Evolutionary conservation across 2,329 filamentous ascomycete genomes (phyloP).

Genomic region (Juglanconis juglandina): DNA sequence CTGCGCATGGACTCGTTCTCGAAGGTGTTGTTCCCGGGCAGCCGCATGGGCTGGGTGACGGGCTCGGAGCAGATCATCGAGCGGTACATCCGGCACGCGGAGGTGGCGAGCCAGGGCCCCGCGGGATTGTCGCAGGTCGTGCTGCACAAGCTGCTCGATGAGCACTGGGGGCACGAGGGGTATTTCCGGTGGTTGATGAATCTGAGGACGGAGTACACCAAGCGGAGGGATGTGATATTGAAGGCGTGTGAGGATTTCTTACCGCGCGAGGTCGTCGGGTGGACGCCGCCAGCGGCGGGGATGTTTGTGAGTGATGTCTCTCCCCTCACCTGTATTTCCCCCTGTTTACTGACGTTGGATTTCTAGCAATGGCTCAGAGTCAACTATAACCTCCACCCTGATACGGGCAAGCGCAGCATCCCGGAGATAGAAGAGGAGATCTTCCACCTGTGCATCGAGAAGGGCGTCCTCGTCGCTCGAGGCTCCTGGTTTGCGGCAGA

Average conservation of each 20-base stretch:
- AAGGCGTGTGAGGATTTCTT: slow-evolving; percentile 76
- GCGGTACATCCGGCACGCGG: slow-evolving; percentile 76
- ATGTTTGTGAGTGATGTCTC: slow-evolving; percentile 75
- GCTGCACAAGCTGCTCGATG: slow-evolving; percentile 85
- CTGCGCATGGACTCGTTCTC: slow-evolving; percentile 91
- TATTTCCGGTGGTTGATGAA: slow-evolving; percentile 88
- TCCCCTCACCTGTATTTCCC: too few relatives aligned
- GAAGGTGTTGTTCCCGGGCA: slow-evolving; percentile 82
- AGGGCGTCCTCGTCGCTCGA: slow-evolving; percentile 75
- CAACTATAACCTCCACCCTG: slow-evolving; percentile 64
- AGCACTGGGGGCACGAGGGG: slow-evolving; percentile 88
- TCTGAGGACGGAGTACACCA: slow-evolving; percentile 76
- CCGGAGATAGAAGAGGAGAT: slow-evolving; percentile 79
- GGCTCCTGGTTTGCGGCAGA: slow-evolving; percentile 92
- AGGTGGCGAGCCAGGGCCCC: slow-evolving; percentile 81
- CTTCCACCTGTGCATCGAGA: slow-evolving; percentile 71
- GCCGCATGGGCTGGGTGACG: slow-evolving; percentile 83
- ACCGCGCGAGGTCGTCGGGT: slow-evolving; percentile 70
- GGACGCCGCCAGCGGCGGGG: slow-evolving; percentile 76
- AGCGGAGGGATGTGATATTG: slow-evolving; percentile 71
- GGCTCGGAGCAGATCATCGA: slow-evolving; percentile 81
- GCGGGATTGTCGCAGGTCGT: slow-evolving; percentile 80
- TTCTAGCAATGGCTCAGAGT: slow-evolving; percentile 69
- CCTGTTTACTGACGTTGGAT: not conserved
- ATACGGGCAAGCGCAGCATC: slow-evolving; percentile 49